These are phyloP conservation scores for Dothiorella sarmentorum DNA, from an alignment of 2,329 filamentous ascomycete species.

Conservation along the genomic window DNA sequence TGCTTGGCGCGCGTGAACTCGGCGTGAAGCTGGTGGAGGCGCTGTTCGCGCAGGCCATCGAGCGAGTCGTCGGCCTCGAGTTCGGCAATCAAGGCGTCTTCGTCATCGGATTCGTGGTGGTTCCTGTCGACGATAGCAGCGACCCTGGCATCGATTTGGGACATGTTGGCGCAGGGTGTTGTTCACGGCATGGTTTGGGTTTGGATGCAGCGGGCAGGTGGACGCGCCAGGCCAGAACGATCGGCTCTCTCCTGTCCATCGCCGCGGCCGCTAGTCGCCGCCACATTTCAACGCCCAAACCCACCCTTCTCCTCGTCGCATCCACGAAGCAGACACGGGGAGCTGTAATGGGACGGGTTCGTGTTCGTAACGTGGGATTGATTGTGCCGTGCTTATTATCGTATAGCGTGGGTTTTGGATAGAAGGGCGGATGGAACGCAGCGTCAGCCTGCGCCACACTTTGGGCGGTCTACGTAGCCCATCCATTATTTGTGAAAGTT, in stretches of 20 bases:
- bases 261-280: conserved; percentile 1
- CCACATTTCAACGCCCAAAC: background rate
- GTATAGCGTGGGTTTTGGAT: too few species aligned
- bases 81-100: conserved; percentile 59
- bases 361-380: background rate
- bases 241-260: conserved; percentile 5
- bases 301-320: too few species aligned
- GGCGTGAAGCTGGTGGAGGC: conserved; percentile 56
- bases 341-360: background rate
- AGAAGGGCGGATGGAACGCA: too few species aligned
- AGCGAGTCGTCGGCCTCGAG: conserved; percentile 54
- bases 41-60: conserved; percentile 54
- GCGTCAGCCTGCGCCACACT: conserved; percentile 14
- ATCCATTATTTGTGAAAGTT: background rate
- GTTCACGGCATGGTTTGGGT: conserved; percentile 1
- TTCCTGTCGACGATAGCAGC: conserved; percentile 48
- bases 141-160: conserved; percentile 49
- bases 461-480: conserved; percentile 1
- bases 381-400: background rate
- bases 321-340: background rate
- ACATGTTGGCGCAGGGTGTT: background rate
- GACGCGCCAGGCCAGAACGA: background rate
- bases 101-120: conserved; percentile 51
- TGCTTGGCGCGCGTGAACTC: conserved; percentile 53
- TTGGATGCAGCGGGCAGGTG: background rate